Evolutionary conservation across 345 rosid species (phyloP), one percentile per base, ranked within the genome.

Genomic region (Trapa bicornis): DNA sequence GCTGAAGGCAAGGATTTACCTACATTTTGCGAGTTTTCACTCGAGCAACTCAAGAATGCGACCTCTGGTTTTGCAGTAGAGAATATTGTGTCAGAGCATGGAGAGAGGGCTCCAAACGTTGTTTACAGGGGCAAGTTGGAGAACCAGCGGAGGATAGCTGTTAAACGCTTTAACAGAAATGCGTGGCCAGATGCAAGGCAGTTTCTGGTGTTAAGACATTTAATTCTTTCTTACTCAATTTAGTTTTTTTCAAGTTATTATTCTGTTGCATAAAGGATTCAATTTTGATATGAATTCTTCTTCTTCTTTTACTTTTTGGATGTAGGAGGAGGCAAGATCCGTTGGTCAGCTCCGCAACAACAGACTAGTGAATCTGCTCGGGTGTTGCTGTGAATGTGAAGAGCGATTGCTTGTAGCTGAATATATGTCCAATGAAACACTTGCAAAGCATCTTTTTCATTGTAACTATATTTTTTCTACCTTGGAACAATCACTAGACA

Each of bases 171-270:
- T 73, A 90, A 88, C 69, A 80, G 92, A 76, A 79, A 73, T 73
- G 94, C 97, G 66, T 93, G 97, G 98, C 96, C 96, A 67, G 96
- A 93, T 83, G 74, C 86, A 64, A 84, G 82, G 13, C 98, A 90
- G 77, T 90, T 90, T 75, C 68, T 86, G 96, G 98, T 93, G 77
- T 14, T 22, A 69, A 13, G 42, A 6, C 47, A 17, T 22, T 36
- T 42, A 43, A 56, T 52, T 10, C 41, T n/a, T 57, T 50, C 7
- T 50, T 50, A 50, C n/a, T 50, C 54, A 50, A 50, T 50, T 50
- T 17, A 50, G 54, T 50, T 50, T 13, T 50, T 0, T 50, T 50
- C 22, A 50, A 50, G 47, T 66, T 45, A 17, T 66, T 43, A 16
- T 64, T 37, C 29, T 13, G 33, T 17, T 42, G 68, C 2, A 17